Conservation (phyloP, 805 yeast species). For the Metschnikowia matae region DNA sequence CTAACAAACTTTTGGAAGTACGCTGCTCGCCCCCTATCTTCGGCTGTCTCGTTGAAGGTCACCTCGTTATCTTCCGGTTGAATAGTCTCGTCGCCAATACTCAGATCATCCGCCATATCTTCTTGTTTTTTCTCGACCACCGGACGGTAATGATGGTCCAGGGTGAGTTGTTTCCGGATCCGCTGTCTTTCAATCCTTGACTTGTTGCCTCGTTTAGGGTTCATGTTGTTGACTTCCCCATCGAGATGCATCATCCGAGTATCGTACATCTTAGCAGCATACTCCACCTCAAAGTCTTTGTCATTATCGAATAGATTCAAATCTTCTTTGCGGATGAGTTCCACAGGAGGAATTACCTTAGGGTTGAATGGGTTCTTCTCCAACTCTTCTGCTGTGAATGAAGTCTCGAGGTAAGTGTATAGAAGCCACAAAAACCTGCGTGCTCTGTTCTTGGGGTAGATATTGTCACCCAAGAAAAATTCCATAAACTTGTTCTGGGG, state of each 20-base stretch:
- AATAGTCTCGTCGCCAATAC: constrained; percentile 4
- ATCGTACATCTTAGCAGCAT: constrained; percentile 46
- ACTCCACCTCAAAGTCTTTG: constrained; percentile 45
- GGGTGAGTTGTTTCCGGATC: constrained; percentile 5
- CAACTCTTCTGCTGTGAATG: constrained; percentile 49
- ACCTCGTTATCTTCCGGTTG: constrained; percentile 18
- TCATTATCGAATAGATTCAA: constrained; percentile 39
- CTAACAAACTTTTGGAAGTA: constrained; percentile 4
- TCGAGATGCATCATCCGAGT: constrained; percentile 38
- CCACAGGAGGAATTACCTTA: constrained; percentile 33
- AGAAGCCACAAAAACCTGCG: constrained; percentile 77
- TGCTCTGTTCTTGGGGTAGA: constrained; percentile 65
- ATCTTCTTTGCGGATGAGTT: constrained; percentile 26
- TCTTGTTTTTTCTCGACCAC: constrained; percentile 2
- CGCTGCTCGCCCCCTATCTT: constrained; percentile 2
- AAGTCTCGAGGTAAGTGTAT: constrained; percentile 76
- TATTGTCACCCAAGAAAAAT: constrained; percentile 59
- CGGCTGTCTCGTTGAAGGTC: constrained; percentile 7
- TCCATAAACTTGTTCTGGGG: constrained; percentile 55
- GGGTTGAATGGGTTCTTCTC: constrained; percentile 56
- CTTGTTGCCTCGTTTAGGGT: constrained; percentile 32
- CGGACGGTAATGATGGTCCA: constrained; percentile 3
- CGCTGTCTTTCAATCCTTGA: constrained; percentile 22
- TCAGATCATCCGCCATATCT: constrained; percentile 11
- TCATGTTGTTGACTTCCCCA: constrained; percentile 35